Percentiles rank a stretch among this genome's conserved stretches.
Evolutionary conservation across 2,329 filamentous ascomycete species (phyloP).

Genomic region (Epichloe baconii): DNA sequence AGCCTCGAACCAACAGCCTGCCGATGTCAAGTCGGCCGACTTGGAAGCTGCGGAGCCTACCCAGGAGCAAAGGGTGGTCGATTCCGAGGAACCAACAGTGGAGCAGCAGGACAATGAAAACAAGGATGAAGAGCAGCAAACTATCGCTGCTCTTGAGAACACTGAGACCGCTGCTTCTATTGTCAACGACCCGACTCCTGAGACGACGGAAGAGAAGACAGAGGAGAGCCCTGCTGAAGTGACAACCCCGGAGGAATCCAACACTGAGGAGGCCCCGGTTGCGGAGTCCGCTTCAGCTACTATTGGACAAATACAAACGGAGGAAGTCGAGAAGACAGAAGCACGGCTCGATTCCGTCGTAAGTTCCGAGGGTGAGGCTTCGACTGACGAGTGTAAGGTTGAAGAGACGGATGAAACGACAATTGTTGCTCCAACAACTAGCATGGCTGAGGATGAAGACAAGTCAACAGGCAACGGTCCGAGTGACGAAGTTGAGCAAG

Average conservation of each 20-base stretch:
- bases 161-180: neutral
- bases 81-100: neutral
- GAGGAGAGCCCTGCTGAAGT: neutral
- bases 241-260: neutral
- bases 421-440: neutral
- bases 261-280: neutral
- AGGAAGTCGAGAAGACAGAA: neutral
- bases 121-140: neutral
- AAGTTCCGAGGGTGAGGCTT: neutral
- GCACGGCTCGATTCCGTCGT: neutral
- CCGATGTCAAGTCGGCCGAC: neutral
- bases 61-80: neutral
- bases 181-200: neutral
- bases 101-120: neutral
- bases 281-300: neutral
- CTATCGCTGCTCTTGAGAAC: neutral
- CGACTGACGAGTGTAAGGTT: neutral
- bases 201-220: neutral
- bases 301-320: neutral
- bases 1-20: neutral
- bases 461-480: neutral
- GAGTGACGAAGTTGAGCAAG: neutral
- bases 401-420: neutral
- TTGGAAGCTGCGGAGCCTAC: neutral
- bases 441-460: neutral